Conservation (phyloP, 75 land plant genomes). For the Chamaecyparis obtusa region DNA sequence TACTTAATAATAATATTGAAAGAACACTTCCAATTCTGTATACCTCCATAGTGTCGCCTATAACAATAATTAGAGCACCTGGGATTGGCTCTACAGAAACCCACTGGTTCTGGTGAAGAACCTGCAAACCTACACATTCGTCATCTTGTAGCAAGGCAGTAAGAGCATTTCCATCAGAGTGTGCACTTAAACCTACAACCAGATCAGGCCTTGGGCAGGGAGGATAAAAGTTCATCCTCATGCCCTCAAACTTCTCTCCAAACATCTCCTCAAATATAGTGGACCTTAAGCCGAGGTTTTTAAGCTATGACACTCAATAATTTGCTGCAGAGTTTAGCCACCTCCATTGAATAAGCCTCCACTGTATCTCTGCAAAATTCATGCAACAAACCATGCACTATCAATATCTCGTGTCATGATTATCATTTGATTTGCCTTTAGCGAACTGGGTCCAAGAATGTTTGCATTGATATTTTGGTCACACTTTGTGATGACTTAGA, state of each 20-base stretch:
- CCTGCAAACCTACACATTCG: constrained; percentile 27
- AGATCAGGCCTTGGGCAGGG: constrained; percentile 28
- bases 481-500: no score
- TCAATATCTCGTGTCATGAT: not conserved
- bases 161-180: constrained; percentile 43
- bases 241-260: constrained; percentile 16
- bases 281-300: constrained; percentile 35
- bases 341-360: constrained; percentile 42
- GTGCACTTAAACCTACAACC: constrained; percentile 32
- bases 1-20: no score
- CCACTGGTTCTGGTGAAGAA: constrained; percentile 55
- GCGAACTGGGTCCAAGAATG: no score
- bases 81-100: constrained; percentile 63
- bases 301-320: constrained; percentile 49
- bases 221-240: constrained; percentile 48
- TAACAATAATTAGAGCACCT: constrained; percentile 66
- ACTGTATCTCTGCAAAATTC: constrained; percentile 39
- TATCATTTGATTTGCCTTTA: no score
- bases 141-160: constrained; percentile 37
- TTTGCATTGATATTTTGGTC: no score
- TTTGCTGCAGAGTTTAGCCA: constrained; percentile 27
- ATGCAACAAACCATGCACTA: not conserved
- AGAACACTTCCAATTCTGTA: no score
- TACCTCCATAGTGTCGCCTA: constrained; percentile 84
- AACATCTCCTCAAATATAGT: constrained; percentile 19